Conservation (phyloP, 148 eudicot genomes). For the Nyssa sinensis region DNA sequence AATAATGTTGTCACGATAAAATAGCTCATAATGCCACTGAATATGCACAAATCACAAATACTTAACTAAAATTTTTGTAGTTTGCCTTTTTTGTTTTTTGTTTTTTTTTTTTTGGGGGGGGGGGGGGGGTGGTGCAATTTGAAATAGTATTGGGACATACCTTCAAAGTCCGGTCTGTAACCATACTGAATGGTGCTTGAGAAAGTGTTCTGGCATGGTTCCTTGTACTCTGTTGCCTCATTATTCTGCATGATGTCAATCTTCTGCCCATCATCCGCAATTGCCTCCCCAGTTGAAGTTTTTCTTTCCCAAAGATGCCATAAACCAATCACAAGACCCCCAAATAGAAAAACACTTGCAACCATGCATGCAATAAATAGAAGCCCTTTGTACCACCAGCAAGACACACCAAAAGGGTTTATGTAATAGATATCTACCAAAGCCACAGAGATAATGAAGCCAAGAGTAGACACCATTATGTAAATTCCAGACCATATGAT, state of each 20-base stretch:
- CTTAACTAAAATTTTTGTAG: too few relatives aligned
- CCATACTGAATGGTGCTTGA: slow-evolving; percentile 50
- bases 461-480: slow-evolving; percentile 52
- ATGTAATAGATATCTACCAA: slow-evolving; percentile 55
- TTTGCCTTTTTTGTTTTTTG: too few relatives aligned
- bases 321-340: slow-evolving; percentile 57
- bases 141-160: slow-evolving; percentile 24
- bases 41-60: too few relatives aligned
- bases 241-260: slow-evolving; percentile 20
- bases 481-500: slow-evolving; percentile 72
- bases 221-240: slow-evolving; percentile 19
- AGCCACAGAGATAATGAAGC: slow-evolving; percentile 50
- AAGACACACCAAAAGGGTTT: slow-evolving; percentile 42
- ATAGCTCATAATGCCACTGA: too few relatives aligned
- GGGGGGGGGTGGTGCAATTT: too few relatives aligned
- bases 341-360: slow-evolving; percentile 63
- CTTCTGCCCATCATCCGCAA: slow-evolving; percentile 9
- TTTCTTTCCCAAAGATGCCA: slow-evolving; percentile 78
- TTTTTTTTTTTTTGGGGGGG: too few relatives aligned
- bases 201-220: slow-evolving; percentile 23
- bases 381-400: slow-evolving; percentile 93
- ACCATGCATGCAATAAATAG: slow-evolving; percentile 66
- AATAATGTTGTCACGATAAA: too few relatives aligned
- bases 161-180: slow-evolving; percentile 71
- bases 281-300: slow-evolving; percentile 31